Base-by-base conservation (phyloP, 2,329 filamentous ascomycete genomes). In the Trichoderma sp. region DNA sequence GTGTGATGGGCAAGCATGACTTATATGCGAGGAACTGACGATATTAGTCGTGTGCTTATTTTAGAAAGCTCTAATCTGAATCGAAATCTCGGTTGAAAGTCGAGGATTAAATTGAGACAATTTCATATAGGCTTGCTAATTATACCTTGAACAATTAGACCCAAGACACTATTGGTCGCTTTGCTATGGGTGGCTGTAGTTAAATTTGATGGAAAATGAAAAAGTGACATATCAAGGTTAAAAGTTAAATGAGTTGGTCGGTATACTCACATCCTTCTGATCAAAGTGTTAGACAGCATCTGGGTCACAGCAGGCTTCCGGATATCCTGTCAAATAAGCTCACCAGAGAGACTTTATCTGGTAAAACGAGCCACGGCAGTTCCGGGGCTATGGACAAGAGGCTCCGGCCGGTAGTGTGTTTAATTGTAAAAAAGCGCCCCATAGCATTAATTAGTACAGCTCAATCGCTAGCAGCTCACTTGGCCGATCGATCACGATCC, bases 321-420 rank as follows among this genome's bases (percentile, higher is more conserved):
- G 35, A n/a, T 43, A 16, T 55, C 61, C 24, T 43, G 33, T 19
- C 49, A 53, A 53, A 37, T 49, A 40, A 52, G 21, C 7, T 56
- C 49, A 53, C 29, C 8, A 62, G 60, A 62, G n/a, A 35, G 33
- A 10, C n/a, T 31, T 13, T 53, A 24, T 31, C 31, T 21, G 49
- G 49, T 55, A 43, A 56, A 33, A 56, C 33, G 14, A 57, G n/a
- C 7, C 37, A 58, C 37, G 53, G 37, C 63, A 66, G 53, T 66
- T 65, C 35, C 27, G 33, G 29, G 10, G 61, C 33, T n/a, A 24
- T 6, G 33, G 52, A 16, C 47, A 7, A 49, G 47, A 49, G 47
- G 19, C 14, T 27, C 43, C 10, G 35, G 24, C 40, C 7, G 35
- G 35, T 19, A 43, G 21, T 56, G 66, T 43, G n/a, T n/a, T 43